phyloP scores from a whole-genome alignment of 1,139 yeast species.

The Keqinozyma sinolaborantium region DNA sequence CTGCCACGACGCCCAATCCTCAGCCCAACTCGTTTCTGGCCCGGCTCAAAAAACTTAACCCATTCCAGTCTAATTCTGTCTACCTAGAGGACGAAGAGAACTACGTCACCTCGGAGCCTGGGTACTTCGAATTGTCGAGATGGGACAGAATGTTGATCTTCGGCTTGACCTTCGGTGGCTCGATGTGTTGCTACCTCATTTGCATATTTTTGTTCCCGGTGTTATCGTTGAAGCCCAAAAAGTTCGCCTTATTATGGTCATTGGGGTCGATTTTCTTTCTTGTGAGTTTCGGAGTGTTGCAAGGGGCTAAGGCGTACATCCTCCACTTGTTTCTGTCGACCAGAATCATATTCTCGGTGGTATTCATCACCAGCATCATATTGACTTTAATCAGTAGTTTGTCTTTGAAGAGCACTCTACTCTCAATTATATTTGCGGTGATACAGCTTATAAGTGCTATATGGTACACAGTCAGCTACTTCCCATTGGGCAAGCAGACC shows the following conservation, averaged over 20 bases:
- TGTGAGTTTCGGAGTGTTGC: constrained; percentile 55
- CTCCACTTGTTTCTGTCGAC: constrained; percentile 49
- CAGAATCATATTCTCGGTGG: constrained; percentile 47
- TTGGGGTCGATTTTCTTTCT: constrained; percentile 57
- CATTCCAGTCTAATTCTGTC: constrained; percentile 34
- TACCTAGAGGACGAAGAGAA: constrained; percentile 43
- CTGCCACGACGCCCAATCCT: constrained; percentile 24
- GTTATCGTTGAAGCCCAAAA: constrained; percentile 51
- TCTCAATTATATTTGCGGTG: constrained; percentile 49
- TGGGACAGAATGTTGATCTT: constrained; percentile 61
- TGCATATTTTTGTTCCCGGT: constrained; percentile 58
- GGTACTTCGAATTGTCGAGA: constrained; percentile 46
- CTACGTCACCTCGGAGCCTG: constrained; percentile 44
- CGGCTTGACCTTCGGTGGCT: constrained; percentile 52
- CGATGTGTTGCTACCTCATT: constrained; percentile 49
- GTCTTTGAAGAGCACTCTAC: constrained; percentile 41
- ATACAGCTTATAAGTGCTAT: constrained; percentile 50
- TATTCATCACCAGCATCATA: constrained; percentile 46
- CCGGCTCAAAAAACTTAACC: constrained; percentile 34
- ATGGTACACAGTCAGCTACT: constrained; percentile 60
- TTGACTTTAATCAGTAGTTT: constrained; percentile 48
- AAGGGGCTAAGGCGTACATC: constrained; percentile 48
- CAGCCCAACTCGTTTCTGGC: constrained; percentile 20
- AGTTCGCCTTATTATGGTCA: constrained; percentile 61
- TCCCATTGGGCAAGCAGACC: constrained; percentile 60